Conservation (phyloP, 495 filamentous ascomycete genomes). For the Neurospora sp. region DNA sequence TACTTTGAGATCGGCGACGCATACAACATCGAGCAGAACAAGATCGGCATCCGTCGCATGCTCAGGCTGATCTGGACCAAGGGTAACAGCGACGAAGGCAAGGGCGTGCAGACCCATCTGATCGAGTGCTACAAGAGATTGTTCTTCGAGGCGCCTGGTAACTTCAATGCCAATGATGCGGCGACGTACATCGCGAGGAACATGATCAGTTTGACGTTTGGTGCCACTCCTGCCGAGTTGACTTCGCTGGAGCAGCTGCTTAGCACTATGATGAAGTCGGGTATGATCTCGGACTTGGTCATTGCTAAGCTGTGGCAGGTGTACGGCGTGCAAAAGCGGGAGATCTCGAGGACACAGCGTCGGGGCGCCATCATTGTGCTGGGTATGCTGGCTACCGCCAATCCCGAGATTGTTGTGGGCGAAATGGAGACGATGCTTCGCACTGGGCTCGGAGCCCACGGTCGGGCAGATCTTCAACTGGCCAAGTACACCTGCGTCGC, state of each 20-base stretch:
- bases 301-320: slow-evolving; percentile 94
- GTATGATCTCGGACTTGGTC: slow-evolving; percentile 75
- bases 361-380: slow-evolving; percentile 91
- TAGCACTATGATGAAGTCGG: slow-evolving; percentile 94
- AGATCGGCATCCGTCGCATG: slow-evolving; percentile 86
- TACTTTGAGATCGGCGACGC: slow-evolving; percentile 91
- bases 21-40: slow-evolving; percentile 88
- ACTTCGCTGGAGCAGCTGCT: slow-evolving; percentile 92
- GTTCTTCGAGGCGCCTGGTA: slow-evolving; percentile 88
- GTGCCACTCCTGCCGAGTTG: slow-evolving; percentile 84
- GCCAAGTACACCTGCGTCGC: slow-evolving; percentile 94
- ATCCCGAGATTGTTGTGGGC: slow-evolving; percentile 82
- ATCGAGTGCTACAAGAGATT: slow-evolving; percentile 95
- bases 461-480: slow-evolving; percentile 71
- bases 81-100: slow-evolving; percentile 97
- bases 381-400: slow-evolving; percentile 90
- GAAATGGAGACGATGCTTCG: slow-evolving; percentile 91
- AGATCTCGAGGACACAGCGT: slow-evolving; percentile 87
- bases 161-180: slow-evolving; percentile 77
- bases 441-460: slow-evolving; percentile 75
- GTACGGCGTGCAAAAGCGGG: slow-evolving; percentile 84
- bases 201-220: slow-evolving; percentile 98
- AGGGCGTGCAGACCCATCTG: slow-evolving; percentile 91
- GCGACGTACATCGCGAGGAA: slow-evolving; percentile 95
- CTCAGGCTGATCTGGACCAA: slow-evolving; percentile 97